Conservation (phyloP, 768 basidiomycete species). For the Mycena polygramma region DNA sequence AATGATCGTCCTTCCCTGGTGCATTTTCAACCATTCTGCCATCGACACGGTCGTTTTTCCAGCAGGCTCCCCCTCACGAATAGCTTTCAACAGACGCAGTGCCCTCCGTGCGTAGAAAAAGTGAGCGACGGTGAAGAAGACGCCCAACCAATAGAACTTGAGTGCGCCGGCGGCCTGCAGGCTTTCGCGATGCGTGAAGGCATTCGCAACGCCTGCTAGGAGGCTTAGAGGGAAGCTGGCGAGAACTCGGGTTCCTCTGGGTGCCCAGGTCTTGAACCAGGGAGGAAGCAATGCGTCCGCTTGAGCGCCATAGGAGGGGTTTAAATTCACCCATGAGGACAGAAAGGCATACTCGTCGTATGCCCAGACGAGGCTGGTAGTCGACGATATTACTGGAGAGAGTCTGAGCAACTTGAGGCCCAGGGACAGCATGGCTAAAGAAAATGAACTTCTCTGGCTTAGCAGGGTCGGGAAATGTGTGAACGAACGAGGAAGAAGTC, state of each 20-base stretch:
- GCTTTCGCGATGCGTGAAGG: background rate
- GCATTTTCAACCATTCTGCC: constrained; percentile 19
- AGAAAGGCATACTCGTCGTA: constrained; percentile 18
- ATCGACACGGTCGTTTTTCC: constrained; percentile 8
- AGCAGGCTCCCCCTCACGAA: background rate
- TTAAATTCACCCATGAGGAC: constrained; percentile 1
- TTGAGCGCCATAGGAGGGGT: constrained; percentile 3
- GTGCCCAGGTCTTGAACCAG: constrained; percentile 19
- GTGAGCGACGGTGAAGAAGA: constrained; percentile 9
- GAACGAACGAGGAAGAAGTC: no score
- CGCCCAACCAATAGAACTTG: constrained; percentile 13
- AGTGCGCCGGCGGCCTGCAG: background rate
- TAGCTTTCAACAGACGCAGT: background rate
- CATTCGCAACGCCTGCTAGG: background rate
- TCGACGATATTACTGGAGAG: constrained; percentile 13
- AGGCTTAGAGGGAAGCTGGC: constrained; percentile 3
- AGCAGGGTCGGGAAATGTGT: no score
- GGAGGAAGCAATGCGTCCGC: constrained; percentile 14
- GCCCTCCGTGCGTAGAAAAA: constrained; percentile 7
- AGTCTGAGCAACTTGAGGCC: constrained; percentile 8
- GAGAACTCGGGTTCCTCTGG: background rate
- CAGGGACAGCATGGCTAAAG: background rate
- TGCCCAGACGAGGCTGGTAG: constrained; percentile 19
- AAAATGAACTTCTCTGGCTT: background rate
- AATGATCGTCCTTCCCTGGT: background rate